phyloP scores from a whole-genome alignment of 106 monocot genomes.

The Dendrobium catenatum region DNA sequence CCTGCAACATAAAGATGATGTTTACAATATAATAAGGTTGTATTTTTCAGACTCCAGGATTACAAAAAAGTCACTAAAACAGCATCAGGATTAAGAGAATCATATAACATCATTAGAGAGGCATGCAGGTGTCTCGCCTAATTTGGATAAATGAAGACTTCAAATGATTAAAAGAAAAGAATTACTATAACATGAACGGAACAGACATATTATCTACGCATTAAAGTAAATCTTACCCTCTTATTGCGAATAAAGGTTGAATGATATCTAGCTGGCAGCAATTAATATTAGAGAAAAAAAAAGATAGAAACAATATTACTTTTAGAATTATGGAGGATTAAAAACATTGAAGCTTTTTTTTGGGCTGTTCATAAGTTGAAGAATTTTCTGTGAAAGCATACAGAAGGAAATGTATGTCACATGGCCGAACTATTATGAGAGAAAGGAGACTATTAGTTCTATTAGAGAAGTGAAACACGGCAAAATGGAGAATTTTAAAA shows the following conservation, averaged over 20 bases:
- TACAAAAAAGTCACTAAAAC: not conserved
- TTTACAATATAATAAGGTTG: not conserved
- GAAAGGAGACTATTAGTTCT: too few relatives aligned
- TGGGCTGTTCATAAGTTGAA: not conserved
- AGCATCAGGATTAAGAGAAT: not conserved
- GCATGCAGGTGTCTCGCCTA: not conserved
- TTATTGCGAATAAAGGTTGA: not conserved
- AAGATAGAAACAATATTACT: not conserved
- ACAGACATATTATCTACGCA: not conserved
- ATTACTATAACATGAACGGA: not conserved
- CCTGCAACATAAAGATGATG: constrained; percentile 38
- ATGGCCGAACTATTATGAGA: too few relatives aligned
- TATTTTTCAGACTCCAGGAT: not conserved
- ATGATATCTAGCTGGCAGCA: not conserved
- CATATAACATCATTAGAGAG: not conserved
- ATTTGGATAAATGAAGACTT: not conserved
- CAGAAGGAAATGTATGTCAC: not conserved
- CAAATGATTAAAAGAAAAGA: not conserved
- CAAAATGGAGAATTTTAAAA: too few relatives aligned
- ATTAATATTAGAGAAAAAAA: not conserved
- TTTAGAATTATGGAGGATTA: not conserved
- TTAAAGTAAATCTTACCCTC: not conserved
- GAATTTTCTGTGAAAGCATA: not conserved
- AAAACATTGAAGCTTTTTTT: not conserved
- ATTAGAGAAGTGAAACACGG: too few relatives aligned